phyloP scores from a whole-genome alignment of 2,329 filamentous ascomycete species.

The Chaetomiaceae sp. region DNA sequence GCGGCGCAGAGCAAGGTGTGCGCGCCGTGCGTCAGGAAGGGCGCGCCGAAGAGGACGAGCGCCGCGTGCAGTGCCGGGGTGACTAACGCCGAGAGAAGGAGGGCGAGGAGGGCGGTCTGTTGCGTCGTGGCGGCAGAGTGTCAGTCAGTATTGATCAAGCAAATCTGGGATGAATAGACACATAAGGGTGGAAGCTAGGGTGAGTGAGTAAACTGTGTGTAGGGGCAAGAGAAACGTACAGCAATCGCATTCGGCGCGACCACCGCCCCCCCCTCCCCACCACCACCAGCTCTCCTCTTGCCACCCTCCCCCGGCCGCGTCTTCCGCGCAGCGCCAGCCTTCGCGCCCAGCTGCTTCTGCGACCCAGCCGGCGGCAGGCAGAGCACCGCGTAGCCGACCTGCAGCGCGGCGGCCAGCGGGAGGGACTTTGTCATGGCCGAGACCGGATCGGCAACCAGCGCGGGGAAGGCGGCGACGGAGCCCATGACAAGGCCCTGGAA shows the following conservation, averaged over 20 bases:
- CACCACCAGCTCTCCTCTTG: constrained; percentile 20
- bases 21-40: constrained; percentile 69
- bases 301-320: constrained; percentile 33
- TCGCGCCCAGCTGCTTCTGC: constrained; percentile 26
- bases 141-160: too few relatives aligned
- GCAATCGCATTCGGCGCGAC: constrained; percentile 40
- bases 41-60: constrained; percentile 86
- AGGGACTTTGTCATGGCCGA: constrained; percentile 28
- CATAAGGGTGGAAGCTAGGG: too few relatives aligned
- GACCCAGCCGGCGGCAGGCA: constrained; percentile 58
- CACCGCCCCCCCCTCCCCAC: constrained; percentile 37
- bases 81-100: constrained; percentile 40
- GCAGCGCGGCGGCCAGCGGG: constrained; percentile 27
- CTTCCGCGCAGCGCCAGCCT: constrained; percentile 34
- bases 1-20: constrained; percentile 76
- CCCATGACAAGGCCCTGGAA: constrained; percentile 27
- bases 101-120: constrained; percentile 41
- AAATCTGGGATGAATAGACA: too few relatives aligned
- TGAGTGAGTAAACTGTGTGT: not conserved
- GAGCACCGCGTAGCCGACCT: constrained; percentile 47
- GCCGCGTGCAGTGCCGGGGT: constrained; percentile 59
- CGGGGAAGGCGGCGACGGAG: constrained; percentile 26
- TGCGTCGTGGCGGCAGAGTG: not conserved
- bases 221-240: constrained; percentile 31
- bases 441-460: constrained; percentile 30